Base-by-base conservation (phyloP, 2,329 filamentous ascomycete genomes). In the Conoideocrella luteorostrata region DNA sequence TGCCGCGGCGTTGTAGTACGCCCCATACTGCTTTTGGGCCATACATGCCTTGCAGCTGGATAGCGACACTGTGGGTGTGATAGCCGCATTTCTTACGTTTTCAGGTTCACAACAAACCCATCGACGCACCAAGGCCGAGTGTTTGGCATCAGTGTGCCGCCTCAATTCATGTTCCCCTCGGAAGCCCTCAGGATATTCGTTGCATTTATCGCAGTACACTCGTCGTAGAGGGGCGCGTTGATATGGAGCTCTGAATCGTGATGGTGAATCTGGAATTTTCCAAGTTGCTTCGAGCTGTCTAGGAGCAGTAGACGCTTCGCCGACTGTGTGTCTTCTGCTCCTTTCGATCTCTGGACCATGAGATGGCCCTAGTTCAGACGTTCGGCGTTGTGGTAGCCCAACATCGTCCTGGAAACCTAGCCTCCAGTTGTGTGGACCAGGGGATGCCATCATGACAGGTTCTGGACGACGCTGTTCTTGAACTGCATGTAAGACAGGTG, bases 101-200 rank as follows among this genome's bases (percentile, higher is more conserved):
- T 68, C 64, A 21, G 74, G 74, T 49, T 78, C 74, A 23, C 67
- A 71, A 58, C 75, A 78, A 15, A 78, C 69, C 73, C 74, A 79
- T 54, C 72, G 64, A 56, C 74, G 75, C 22, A 77, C 72, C 28
- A 75, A 55, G 9, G 72, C 67, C 4, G 75, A 73, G 51, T 79
- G 75, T 47, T 77, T 77, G 5, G 75, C 74, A 47, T 78, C 74
- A 15, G 67, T 71, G 60, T 90, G 86, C 45, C 86, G 75, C 44
- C 83, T 74, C 39, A 89, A 72, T 62, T 96, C 90, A 62, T 95
- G 90, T 44, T 94, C 88, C 46, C 90, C 90, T 36, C 90, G 84
- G 62, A 95, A 96, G 5, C 90, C 89, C 48, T 89, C 83, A 3
- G 86, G 86, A 48, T 91, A 82, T 55, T 88, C 86, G 52, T 83